Evolutionary conservation across 306 rosid species (phyloP), one percentile per base, ranked within the genome.

Genomic region (Begonia masoniana): DNA sequence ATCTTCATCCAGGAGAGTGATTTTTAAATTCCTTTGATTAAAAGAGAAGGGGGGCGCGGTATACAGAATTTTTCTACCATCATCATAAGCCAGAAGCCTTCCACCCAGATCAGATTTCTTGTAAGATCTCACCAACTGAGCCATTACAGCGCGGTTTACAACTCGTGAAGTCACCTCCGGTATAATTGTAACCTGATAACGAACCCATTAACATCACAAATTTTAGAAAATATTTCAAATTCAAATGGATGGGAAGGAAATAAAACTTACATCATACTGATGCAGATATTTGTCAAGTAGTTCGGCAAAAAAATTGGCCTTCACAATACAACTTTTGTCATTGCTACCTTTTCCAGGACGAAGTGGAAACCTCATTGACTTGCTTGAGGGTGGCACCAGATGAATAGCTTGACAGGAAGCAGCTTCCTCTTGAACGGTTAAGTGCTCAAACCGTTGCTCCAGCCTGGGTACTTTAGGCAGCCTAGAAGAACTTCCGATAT

Each of bases 31-130:
- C 99, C 71, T 73, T 85, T 0, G 85, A 65, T 13, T 51, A 54
- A 58, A 91, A 91, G 35, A 96, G 99, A n/a, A 91, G 88, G 0
- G 94, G 79, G 5, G 96, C 96, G 96, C 96, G 50, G 96, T 83
- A 43, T 85, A 91, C 6, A 91, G 76, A 45, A 91, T 91, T 73
- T 87, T 83, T 3, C 99, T 76, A 1, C 99, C 99, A 75, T 91
- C 99, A 75, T 91, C 99, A 71, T 91, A 91, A 2, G 83, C 99
- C 35, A 94, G 99, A 36, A 85, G 88, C n/a, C 99, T 70, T 67
- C 43, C 83, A 52, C 92, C 95, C 13, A 91, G 58, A 50, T 81
- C 86, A 41, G 99, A 71, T 26, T 79, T 94, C 12, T 71, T 64
- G 51, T 91, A 91, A 31, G 66, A 58, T 64, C 43, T 76, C 21